Evolutionary conservation across 345 rosid species (phyloP).

Genomic region (Toxicodendron radicans): DNA sequence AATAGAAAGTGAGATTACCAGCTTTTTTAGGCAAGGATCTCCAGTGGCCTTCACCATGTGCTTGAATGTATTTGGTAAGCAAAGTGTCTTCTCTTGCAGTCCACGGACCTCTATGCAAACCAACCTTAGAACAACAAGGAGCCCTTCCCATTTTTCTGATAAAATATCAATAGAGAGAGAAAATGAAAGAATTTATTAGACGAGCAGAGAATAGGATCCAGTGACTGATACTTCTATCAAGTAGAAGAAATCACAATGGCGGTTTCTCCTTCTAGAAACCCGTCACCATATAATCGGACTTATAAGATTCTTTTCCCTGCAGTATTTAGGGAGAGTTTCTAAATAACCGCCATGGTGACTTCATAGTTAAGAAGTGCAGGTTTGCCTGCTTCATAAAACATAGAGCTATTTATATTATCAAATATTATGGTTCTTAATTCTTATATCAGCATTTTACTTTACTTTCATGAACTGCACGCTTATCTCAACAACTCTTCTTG

Average conservation of each 20-base stretch:
- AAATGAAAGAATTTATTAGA: not conserved
- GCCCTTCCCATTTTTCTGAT: slow-evolving; percentile 48
- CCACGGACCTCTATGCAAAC: slow-evolving; percentile 68
- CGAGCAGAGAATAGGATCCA: not conserved
- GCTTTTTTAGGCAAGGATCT: slow-evolving; percentile 58
- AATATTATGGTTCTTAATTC: not conserved
- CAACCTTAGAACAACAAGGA: slow-evolving; percentile 65
- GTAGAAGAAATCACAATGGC: not conserved
- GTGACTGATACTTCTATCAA: not conserved
- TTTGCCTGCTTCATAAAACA: not conserved
- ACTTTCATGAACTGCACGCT: not conserved
- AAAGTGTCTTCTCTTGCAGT: slow-evolving; percentile 55
- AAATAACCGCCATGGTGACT: not conserved
- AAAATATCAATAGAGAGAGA: not conserved
- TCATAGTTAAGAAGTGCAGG: not conserved
- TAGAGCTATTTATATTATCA: not conserved
- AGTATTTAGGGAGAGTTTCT: not conserved
- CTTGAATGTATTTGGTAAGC: slow-evolving; percentile 49
- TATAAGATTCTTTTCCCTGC: not conserved
- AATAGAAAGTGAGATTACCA: slow-evolving; percentile 29
- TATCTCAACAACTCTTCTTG: slow-evolving; percentile 30
- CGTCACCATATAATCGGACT: not conserved
- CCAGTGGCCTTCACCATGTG: slow-evolving; percentile 69
- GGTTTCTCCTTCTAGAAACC: too few relatives aligned
- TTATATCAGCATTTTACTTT: not conserved